Evolutionary conservation across 768 basidiomycete genomes (phyloP).

Genomic region (Filobasidium floriforme): DNA sequence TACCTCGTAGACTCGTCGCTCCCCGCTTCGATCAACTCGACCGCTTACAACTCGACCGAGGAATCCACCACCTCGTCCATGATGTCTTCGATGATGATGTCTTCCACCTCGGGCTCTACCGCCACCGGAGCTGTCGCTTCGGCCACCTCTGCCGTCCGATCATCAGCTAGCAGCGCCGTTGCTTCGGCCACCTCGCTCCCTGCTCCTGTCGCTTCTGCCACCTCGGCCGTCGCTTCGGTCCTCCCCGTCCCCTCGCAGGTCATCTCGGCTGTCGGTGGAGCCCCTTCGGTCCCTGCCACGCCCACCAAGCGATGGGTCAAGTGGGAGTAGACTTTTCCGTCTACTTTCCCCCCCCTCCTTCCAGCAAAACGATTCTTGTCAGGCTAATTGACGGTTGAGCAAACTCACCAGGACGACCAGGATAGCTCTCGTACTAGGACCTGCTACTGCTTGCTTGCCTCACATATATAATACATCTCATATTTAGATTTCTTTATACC

Average conservation of each 20-base stretch:
- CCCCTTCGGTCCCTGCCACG: neutral
- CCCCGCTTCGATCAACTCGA: conserved; percentile 33
- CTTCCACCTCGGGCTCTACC: conserved; percentile 12
- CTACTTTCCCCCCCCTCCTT: neutral
- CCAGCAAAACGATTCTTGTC: neutral
- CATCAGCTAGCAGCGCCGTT: conserved; percentile 8
- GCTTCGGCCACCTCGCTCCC: conserved; percentile 23
- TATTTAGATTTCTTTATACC: too few species aligned
- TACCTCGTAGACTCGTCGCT: conserved; percentile 32
- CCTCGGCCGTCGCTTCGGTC: too few species aligned
- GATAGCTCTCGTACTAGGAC: too few species aligned
- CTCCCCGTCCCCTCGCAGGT: too few species aligned
- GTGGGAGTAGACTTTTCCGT: conserved; percentile 15
- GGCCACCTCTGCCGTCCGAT: conserved; percentile 22
- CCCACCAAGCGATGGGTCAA: conserved; percentile 15
- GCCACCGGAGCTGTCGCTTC: conserved; percentile 12
- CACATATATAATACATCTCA: too few species aligned
- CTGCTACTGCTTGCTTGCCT: too few species aligned
- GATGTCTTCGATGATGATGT: neutral
- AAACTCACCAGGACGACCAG: too few species aligned
- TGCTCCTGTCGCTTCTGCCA: too few species aligned
- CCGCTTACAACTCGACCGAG: conserved; percentile 35
- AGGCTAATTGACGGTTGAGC: too few species aligned
- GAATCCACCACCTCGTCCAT: conserved; percentile 25
- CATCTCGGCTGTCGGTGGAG: too few species aligned